Percentiles rank a stretch among this genome's conserved stretches.
These are phyloP conservation scores for Magnolia changhungtana DNA, from an alignment of 164 flowering plant species.

Conservation along the genomic window DNA sequence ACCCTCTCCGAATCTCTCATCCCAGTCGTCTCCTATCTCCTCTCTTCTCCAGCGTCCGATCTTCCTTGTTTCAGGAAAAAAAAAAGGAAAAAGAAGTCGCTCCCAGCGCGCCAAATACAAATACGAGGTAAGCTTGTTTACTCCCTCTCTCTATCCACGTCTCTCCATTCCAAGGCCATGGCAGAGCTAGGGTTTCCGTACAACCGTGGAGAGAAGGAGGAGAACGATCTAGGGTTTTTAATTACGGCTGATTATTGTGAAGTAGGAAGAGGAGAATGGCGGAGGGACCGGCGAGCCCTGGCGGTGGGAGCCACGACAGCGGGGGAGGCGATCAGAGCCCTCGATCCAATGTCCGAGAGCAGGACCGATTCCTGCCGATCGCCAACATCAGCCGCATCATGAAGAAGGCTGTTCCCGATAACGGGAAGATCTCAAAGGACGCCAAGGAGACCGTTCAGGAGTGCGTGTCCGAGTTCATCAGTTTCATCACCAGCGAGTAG, in stretches of 20 bases:
- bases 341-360: conserved; percentile 36
- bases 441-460: conserved; percentile 48
- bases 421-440: conserved; percentile 47
- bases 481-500: conserved; percentile 46
- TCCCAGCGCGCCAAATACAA: conserved; percentile 26
- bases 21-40: conserved; percentile 25
- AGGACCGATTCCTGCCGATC: conserved; percentile 40
- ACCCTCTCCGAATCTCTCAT: conserved; percentile 6
- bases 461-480: conserved; percentile 44
- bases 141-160: conserved; percentile 3
- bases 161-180: conserved; percentile 4
- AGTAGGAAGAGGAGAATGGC: conserved; percentile 20
- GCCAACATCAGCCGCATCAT: conserved; percentile 46
- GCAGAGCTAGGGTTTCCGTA: conserved; percentile 16
- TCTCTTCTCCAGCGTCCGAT: conserved; percentile 43
- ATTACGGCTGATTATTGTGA: background rate
- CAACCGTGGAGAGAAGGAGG: background rate
- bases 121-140: background rate
- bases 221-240: conserved; percentile 11
- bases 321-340: conserved; percentile 37
- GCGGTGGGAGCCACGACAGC: conserved; percentile 39
- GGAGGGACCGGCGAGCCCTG: conserved; percentile 35
- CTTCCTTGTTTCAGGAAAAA: background rate
- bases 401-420: conserved; percentile 44
- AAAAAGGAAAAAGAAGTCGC: conserved; percentile 3